A percentile compares a stretch with the other conserved stretches of the same genome.
phyloP scores from a whole-genome alignment of 2,329 filamentous ascomycete species.

The Xylariaceae sp. region DNA sequence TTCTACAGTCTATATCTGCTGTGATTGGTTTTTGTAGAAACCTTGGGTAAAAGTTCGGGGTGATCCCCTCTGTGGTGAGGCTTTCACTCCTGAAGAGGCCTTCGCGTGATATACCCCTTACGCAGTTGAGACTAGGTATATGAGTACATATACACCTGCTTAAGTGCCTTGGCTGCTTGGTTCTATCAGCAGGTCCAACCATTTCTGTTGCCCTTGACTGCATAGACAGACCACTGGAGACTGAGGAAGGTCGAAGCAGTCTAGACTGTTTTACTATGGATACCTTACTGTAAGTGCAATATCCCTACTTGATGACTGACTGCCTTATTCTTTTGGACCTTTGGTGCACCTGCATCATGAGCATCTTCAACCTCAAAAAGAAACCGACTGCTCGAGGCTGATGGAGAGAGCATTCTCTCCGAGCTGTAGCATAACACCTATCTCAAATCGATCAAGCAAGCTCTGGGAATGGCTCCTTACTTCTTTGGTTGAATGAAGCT shows the following conservation, averaged over 20 bases:
- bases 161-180: neutral
- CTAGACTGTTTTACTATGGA: constrained; percentile 49
- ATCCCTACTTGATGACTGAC: constrained; percentile 19
- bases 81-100: neutral
- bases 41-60: neutral
- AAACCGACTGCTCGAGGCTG: constrained; percentile 2
- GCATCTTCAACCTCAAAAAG: constrained; percentile 5
- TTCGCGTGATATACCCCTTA: neutral
- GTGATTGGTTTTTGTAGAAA: constrained; percentile 1
- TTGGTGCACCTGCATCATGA: constrained; percentile 5
- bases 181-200: neutral
- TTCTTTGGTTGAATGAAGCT: constrained; percentile 3
- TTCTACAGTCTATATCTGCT: constrained; percentile 5
- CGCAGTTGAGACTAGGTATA: neutral
- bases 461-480: neutral
- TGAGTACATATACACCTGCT: no score
- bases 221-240: constrained; percentile 2
- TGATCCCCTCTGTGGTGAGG: constrained; percentile 3
- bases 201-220: constrained; percentile 2
- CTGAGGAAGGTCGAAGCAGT: constrained; percentile 2
- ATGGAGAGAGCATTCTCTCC: neutral
- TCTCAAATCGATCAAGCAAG: neutral
- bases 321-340: constrained; percentile 5
- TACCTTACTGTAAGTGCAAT: constrained; percentile 60
- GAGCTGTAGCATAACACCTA: neutral